Base-by-base conservation (phyloP, 1,139 yeast species). In the Candida glucosophila region DNA sequence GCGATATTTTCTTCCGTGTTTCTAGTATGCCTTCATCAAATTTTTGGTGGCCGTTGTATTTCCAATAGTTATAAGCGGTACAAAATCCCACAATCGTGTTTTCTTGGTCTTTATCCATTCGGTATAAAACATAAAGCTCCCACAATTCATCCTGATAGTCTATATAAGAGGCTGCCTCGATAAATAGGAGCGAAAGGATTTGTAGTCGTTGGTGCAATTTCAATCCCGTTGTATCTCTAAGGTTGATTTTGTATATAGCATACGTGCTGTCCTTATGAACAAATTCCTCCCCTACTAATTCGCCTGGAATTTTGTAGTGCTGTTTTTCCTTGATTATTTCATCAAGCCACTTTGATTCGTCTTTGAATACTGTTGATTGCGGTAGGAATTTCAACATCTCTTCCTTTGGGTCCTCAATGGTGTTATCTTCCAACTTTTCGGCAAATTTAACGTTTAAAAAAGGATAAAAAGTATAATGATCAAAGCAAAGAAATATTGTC, bases 121-220 rank as follows among this genome's bases (percentile, higher is more conserved):
- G 72, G 67, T 69, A 73, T 19, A 71, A 37, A 7, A 65, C 65
- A 39, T 65, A 72, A 4, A 71, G 47, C 22, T 71, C 73, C 98
- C 98, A 90, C 14, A 72, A 63, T 11, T 68, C 67, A 49, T 90
- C 97, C 2, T 55, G 52, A 20, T 66, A 63, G 44, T 88, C 96
- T 34, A 92, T 85, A 43, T 73, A 83, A 2, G 93, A 77, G 1
- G 96, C 98, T 0, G 95, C 97, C 49, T 90, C 99, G 41, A 90
- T 90, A 55, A 79, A 86, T 14, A 90, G 58, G 23, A 88, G 56
- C 13, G 83, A 82, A 40, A 90, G 69, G 2, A 88, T 73, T 42
- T 85, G 94, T 37, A 86, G 62, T 34, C 97, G 58, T 29, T 65
- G 58, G 40, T 79, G 85, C 26, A 86, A 51, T 34, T 69, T 74